Percentiles rank a stretch among this genome's conserved stretches.
These are phyloP conservation scores for Candida maltosa DNA, from an alignment of 805 yeast genomes.

Conservation along the genomic window DNA sequence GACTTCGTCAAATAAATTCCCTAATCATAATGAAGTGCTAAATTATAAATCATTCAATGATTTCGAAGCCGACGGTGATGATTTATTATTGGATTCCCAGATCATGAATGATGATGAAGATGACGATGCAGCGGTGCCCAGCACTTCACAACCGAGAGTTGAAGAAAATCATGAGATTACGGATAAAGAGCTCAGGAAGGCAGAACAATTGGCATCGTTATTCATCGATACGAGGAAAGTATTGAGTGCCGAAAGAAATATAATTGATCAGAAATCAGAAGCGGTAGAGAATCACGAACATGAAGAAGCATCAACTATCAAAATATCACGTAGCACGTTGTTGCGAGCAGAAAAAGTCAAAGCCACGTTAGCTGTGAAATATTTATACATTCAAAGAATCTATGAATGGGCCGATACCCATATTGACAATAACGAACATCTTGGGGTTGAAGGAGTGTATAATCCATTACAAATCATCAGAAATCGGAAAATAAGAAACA, in stretches of 20 bases:
- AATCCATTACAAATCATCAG: slow-evolving; percentile 84
- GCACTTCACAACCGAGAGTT: too few relatives aligned
- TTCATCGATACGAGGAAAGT: slow-evolving; percentile 41
- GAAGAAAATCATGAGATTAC: neutral
- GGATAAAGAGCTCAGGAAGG: slow-evolving; percentile 14
- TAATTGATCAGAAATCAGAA: slow-evolving; percentile 25
- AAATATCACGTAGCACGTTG: slow-evolving; percentile 22
- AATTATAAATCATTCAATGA: too few relatives aligned
- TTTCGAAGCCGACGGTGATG: too few relatives aligned
- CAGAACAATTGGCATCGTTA: slow-evolving; percentile 29
- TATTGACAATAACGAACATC: slow-evolving; percentile 23
- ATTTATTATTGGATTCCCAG: too few relatives aligned
- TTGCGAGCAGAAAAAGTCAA: slow-evolving; percentile 50
- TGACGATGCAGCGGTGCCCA: too few relatives aligned
- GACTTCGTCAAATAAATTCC: too few relatives aligned
- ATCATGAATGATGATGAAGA: too few relatives aligned
- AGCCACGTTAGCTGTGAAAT: slow-evolving; percentile 47
- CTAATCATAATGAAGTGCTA: too few relatives aligned
- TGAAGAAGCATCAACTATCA: neutral
- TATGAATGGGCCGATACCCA: slow-evolving; percentile 22
- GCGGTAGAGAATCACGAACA: neutral
- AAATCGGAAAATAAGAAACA: slow-evolving; percentile 58
- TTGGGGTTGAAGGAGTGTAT: slow-evolving; percentile 63
- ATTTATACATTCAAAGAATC: slow-evolving; percentile 43
- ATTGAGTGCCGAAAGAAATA: slow-evolving; percentile 40